Base-by-base conservation (phyloP, 352 stramenopile genomes). In the Phytophthora ohioensis region DNA sequence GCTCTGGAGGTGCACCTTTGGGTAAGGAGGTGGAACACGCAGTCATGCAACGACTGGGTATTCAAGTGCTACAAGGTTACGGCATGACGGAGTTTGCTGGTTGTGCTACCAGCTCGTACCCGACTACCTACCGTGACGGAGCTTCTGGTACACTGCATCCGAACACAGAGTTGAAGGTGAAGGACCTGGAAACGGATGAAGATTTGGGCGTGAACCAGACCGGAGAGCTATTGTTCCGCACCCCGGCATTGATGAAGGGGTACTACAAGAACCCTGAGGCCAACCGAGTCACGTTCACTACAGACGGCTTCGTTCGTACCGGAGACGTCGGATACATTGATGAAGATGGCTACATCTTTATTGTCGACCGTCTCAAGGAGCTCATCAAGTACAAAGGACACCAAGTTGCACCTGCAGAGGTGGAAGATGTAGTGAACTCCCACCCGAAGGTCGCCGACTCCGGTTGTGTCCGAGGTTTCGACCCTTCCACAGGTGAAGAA, bases 371-470 rank as follows among this genome's bases (percentile, higher is more conserved):
- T n/a, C 69, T 89, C 15, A 99, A 99, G 81, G 94, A 98, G 71
- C 71, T 99, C 2, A 98, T 99, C 76, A 99, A 99, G 81, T 94
- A 97, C 65, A 97, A 97, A 61, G 94, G 93, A 11, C 95, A 96
- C 59, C 94, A 97, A 60, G 81, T 99, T 9, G 90, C 95, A 8
- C 96, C 94, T 12, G 95, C 95, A 0, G 94, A 98, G 71, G 75
- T 98, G 10, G 96, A 99, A 69, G 94, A 93, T 8, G 71, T 98
- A 11, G 53, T 99, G 0, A 84, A 97, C 30, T 88, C 78, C 6
- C 87, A 98, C 76, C 72, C 79, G 7, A 69, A 63, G 27, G 53
- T 91, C 4, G 11, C 67, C 1, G 81, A 91, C 35, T 81, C 71
- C 0, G 84, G 80, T 17, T 84, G 73, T n/a, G 80, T 91, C 9